These are phyloP conservation scores for Daldinia eschscholtzii DNA, from an alignment of 2,329 filamentous ascomycete species.

Conservation along the genomic window DNA sequence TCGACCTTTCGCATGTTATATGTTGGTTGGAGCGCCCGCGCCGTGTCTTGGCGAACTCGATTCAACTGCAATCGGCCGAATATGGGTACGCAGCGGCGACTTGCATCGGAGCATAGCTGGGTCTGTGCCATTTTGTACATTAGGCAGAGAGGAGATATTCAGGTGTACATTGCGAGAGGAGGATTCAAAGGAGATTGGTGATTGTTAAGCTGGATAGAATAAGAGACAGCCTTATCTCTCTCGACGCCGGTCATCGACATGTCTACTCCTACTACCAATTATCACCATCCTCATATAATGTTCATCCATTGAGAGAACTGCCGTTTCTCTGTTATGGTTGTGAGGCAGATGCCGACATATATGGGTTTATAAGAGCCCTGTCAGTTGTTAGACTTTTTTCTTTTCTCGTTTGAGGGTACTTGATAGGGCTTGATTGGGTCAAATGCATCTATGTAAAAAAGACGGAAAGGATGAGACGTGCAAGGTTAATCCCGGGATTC, in stretches of 20 bases:
- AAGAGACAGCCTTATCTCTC: constrained; percentile 14
- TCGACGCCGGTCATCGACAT: constrained; percentile 3
- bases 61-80: constrained; percentile 42
- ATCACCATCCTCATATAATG: constrained; percentile 15
- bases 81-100: constrained; percentile 37
- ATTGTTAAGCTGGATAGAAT: constrained; percentile 14
- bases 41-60: constrained; percentile 39
- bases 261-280: constrained; percentile 16
- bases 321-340: constrained; percentile 22
- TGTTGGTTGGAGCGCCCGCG: constrained; percentile 22
- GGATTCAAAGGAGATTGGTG: not conserved
- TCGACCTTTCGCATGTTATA: constrained; percentile 14
- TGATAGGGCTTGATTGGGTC: constrained; percentile 25
- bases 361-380: constrained; percentile 5
- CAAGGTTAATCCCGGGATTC: not conserved
- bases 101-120: constrained; percentile 28
- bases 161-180: not conserved
- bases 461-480: constrained; percentile 16
- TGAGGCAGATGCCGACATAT: constrained; percentile 6
- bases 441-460: constrained; percentile 4
- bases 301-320: constrained; percentile 32
- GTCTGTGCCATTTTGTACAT: constrained; percentile 8
- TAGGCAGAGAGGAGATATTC: not conserved
- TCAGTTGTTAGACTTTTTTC: constrained; percentile 3
- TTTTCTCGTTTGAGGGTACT: constrained; percentile 11